A percentile compares a stretch with the other conserved stretches of the same genome.
Conservation (phyloP, 78 protist species). For the Ministeria vibrans region DNA sequence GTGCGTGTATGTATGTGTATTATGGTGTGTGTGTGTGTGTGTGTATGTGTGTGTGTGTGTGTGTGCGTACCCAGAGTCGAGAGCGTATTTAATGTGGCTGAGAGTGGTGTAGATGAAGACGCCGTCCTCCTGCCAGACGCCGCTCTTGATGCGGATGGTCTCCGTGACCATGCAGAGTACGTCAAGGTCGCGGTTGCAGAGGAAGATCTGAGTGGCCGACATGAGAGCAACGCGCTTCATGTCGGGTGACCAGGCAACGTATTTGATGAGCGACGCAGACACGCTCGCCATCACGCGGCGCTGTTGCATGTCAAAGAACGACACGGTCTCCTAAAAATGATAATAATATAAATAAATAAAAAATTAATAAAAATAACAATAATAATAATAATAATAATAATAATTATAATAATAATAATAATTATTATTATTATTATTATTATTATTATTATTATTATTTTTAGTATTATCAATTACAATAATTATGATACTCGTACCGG, state of each 20-base stretch:
- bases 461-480: too few species aligned
- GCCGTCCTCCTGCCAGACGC: constrained; percentile 86
- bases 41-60: too few species aligned
- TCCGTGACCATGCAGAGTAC: constrained; percentile 80
- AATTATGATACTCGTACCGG: too few species aligned
- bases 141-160: constrained; percentile 79
- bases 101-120: constrained; percentile 88
- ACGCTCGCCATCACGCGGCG: constrained; percentile 43
- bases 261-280: constrained; percentile 52
- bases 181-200: constrained; percentile 62
- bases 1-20: too few species aligned
- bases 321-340: constrained; percentile 73
- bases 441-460: too few species aligned
- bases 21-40: too few species aligned
- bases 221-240: constrained; percentile 77
- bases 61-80: constrained; percentile 79
- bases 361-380: too few species aligned
- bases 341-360: too few species aligned
- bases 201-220: constrained; percentile 44
- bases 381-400: too few species aligned
- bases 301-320: constrained; percentile 84
- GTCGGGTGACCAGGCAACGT: constrained; percentile 86
- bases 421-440: too few species aligned
- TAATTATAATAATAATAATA: too few species aligned
- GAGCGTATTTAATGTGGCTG: constrained; percentile 89